These are phyloP conservation scores for Domatiomyces catenatus DNA, from an alignment of 2,329 filamentous ascomycete species.

Conservation along the genomic window DNA sequence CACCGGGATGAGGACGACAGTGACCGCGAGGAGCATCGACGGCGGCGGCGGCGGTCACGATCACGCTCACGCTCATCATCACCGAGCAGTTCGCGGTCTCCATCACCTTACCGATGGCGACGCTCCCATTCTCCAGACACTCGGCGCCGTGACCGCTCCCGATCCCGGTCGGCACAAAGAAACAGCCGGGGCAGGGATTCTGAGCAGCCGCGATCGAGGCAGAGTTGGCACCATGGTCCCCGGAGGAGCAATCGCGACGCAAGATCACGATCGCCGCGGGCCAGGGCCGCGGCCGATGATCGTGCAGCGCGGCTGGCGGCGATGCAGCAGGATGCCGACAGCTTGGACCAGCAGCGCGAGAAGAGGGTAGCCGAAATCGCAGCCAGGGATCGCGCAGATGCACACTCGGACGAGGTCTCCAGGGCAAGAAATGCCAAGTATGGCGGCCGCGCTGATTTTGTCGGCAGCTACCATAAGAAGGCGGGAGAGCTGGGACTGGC, in stretches of 20 bases:
- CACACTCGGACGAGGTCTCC: slow-evolving; percentile 51
- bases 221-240: slow-evolving; percentile 17
- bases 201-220: not conserved
- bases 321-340: slow-evolving; percentile 56
- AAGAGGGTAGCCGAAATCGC: slow-evolving; percentile 52
- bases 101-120: slow-evolving; percentile 10
- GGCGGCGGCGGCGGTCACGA: slow-evolving; percentile 28
- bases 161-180: slow-evolving; percentile 19
- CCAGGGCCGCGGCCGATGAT: slow-evolving; percentile 34
- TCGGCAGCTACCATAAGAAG: slow-evolving; percentile 47
- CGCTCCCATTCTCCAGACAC: slow-evolving; percentile 14
- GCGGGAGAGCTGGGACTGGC: slow-evolving; percentile 29
- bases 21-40: not conserved
- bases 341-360: slow-evolving; percentile 55
- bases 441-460: slow-evolving; percentile 49
- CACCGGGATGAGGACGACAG: slow-evolving; percentile 15
- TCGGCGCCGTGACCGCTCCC: slow-evolving; percentile 23
- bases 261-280: slow-evolving; percentile 1
- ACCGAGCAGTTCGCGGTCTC: slow-evolving; percentile 7
- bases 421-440: slow-evolving; percentile 45
- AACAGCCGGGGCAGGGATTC: slow-evolving; percentile 20
- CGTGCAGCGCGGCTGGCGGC: slow-evolving; percentile 53
- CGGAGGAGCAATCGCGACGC: slow-evolving; percentile 6
- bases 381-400: slow-evolving; percentile 47
- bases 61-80: slow-evolving; percentile 19